Evolutionary conservation across 2,329 filamentous ascomycete genomes (phyloP).

Genomic region (Coniochaeta prunicola): DNA sequence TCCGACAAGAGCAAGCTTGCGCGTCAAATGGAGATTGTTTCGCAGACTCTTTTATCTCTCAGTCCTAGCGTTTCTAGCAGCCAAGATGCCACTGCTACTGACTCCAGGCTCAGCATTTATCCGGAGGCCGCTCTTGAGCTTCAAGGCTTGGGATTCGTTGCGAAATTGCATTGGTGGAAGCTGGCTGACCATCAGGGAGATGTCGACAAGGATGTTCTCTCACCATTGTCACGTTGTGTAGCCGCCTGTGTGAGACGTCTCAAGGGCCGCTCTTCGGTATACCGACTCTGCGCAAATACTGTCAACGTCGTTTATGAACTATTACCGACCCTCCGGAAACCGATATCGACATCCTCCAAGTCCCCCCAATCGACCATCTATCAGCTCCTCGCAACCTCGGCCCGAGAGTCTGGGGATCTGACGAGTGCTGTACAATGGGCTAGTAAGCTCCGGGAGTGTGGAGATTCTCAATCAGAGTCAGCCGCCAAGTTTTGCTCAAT

Average conservation of each 20-base stretch:
- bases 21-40: conserved; percentile 59
- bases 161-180: conserved; percentile 59
- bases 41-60: conserved; percentile 57
- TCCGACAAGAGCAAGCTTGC: conserved; percentile 49
- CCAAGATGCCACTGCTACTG: conserved; percentile 49
- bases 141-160: conserved; percentile 55
- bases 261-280: conserved; percentile 24
- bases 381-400: conserved; percentile 39
- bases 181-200: conserved; percentile 53
- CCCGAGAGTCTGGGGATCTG: conserved; percentile 37
- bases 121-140: conserved; percentile 54
- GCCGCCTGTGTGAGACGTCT: conserved; percentile 51
- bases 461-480: conserved; percentile 33
- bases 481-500: conserved; percentile 43
- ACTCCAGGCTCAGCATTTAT: conserved; percentile 45
- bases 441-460: conserved; percentile 31
- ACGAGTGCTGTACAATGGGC: conserved; percentile 51
- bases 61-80: conserved; percentile 59
- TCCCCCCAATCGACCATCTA: conserved; percentile 41
- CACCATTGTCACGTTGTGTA: conserved; percentile 57
- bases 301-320: conserved; percentile 29
- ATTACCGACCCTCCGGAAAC: conserved; percentile 18
- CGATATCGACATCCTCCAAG: conserved; percentile 27
- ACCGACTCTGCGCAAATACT: conserved; percentile 28
- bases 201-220: conserved; percentile 56